Evolutionary conservation across 192 early-diverging fungal species (phyloP), one percentile per base, ranked within the genome.

Genomic region (Backusella macrospora): DNA sequence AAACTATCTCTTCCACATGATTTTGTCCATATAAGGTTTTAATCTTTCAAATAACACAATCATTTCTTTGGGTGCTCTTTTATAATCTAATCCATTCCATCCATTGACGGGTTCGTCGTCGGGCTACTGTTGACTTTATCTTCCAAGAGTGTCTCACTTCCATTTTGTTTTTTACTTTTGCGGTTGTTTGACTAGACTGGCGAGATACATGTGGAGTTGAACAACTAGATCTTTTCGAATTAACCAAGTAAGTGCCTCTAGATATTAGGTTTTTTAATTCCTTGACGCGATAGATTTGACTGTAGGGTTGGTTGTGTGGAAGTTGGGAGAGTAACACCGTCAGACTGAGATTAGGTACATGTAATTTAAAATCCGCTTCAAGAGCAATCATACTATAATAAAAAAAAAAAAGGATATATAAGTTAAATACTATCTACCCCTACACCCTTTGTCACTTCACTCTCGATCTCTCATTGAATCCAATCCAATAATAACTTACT

Each of bases 191-290:
- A 78, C 84, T 1, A 90, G 90, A 18, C 92, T 70, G 18, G 89
- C 66, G 5, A 92, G 81, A 76, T 92, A 96, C 68, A 92, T 94
- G 75, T 97, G 94, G 38, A 93, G 79, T 75, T 98, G 96, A 8
- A 90, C 86, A 21, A 96, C 85, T 6, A 92, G 66, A 38, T 90
- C 87, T 72, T 94, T 87, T 38, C 93, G 85, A 44, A 98, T 82
- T 65, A 98, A 77, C 72, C 90, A 92, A 1, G 91, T 92, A 29
- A 96, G 80, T 38, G 94, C 89, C 59, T 96, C 94, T n/a, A 95
- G 82, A 67, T 95, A 93, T 74, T 92, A n/a, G 81, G 10, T 87
- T 84, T 16, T 88, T 82, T 3, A 78, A 71, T 52, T 92, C 90
- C 66, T 90, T 94, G 42, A 84, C 79, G 13, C 87, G 88, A 5